These are phyloP conservation scores for Apophysomyces variabilis DNA, from an alignment of 371 early-diverging fungal species.

Conservation along the genomic window DNA sequence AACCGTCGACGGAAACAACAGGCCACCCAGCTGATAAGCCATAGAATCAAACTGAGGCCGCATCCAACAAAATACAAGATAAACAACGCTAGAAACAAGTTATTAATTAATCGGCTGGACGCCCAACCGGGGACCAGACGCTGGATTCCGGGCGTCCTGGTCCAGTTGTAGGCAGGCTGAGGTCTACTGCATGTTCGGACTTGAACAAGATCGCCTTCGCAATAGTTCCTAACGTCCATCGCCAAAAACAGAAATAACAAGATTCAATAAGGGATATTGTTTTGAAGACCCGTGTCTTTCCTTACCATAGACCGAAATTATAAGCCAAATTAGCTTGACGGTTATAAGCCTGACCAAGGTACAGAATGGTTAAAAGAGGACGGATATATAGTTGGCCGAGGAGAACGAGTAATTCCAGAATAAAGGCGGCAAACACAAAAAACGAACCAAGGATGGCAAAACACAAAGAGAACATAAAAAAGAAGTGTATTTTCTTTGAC, in stretches of 20 bases:
- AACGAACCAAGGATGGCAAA: constrained; percentile 30
- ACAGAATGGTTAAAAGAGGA: constrained; percentile 27
- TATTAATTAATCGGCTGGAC: constrained; percentile 8
- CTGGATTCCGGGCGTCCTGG: constrained; percentile 33
- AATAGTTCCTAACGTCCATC: constrained; percentile 19
- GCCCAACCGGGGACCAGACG: constrained; percentile 18
- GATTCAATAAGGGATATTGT: no score
- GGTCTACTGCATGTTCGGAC: constrained; percentile 18
- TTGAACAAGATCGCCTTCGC: constrained; percentile 6
- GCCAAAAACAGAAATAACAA: no score
- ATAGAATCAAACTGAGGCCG: constrained; percentile 38
- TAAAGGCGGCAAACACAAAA: constrained; percentile 37
- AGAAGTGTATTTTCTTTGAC: no score
- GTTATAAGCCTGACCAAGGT: constrained; percentile 30
- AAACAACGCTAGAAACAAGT: constrained; percentile 43
- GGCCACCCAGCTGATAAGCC: constrained; percentile 40
- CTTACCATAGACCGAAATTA: constrained; percentile 44
- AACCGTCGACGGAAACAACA: constrained; percentile 29
- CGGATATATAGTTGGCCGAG: constrained; percentile 42
- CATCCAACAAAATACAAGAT: constrained; percentile 37
- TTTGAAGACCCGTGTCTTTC: background rate
- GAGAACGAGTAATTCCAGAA: constrained; percentile 41
- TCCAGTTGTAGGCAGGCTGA: constrained; percentile 47
- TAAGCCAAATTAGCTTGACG: constrained; percentile 15
- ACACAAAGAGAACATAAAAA: constrained; percentile 5